Evolutionary conservation across 192 early-diverging fungal genomes (phyloP).

Genomic region (Linnemannia hyalina): DNA sequence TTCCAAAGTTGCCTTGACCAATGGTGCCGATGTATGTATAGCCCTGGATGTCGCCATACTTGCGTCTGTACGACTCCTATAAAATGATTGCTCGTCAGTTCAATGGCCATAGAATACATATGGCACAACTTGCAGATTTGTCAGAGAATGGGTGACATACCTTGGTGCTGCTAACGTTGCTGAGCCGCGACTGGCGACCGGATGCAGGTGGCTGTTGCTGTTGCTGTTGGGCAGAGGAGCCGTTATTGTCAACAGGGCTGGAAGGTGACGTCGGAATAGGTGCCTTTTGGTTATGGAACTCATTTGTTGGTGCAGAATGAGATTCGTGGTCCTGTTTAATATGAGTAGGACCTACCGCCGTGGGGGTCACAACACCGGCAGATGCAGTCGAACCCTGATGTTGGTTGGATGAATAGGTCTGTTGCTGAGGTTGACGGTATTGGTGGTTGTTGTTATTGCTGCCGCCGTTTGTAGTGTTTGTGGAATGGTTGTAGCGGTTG

Average conservation of each 20-base stretch:
- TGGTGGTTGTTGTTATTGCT: background rate
- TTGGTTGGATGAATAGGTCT: constrained; percentile 8
- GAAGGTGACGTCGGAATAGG: constrained; percentile 25
- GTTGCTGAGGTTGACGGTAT: background rate
- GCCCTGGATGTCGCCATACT: constrained; percentile 50
- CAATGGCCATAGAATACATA: no score
- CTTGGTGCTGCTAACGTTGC: constrained; percentile 43
- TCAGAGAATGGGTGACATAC: background rate
- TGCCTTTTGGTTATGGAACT: constrained; percentile 27
- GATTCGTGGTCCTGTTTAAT: constrained; percentile 14
- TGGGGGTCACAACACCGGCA: background rate
- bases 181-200: constrained; percentile 40
- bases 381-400: constrained; percentile 17
- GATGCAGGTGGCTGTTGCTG: constrained; percentile 9
- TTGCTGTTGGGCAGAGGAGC: background rate
- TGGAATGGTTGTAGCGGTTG: background rate
- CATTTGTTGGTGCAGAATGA: constrained; percentile 29
- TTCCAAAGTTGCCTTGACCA: constrained; percentile 74
- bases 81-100: background rate
- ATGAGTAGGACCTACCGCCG: background rate
- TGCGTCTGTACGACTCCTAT: constrained; percentile 51
- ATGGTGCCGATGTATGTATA: constrained; percentile 59
- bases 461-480: background rate
- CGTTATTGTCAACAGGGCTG: constrained; percentile 15
- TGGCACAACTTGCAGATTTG: background rate